phyloP scores from a whole-genome alignment of 1,284 basidiomycete genomes.

The Ganoderma boninense region DNA sequence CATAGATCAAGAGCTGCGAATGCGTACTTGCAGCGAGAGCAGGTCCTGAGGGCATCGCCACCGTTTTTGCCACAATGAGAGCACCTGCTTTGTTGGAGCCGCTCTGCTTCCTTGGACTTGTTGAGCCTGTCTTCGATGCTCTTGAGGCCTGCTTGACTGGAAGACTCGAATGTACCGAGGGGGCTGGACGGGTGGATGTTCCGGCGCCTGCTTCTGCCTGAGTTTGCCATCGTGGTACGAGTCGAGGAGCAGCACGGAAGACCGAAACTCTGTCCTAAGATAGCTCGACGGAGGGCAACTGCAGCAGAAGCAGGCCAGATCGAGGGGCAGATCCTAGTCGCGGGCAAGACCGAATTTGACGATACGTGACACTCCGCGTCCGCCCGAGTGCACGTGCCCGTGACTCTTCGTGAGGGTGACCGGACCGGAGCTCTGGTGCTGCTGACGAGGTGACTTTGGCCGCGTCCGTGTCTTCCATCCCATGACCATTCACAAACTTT shows the following conservation, averaged over 20 bases:
- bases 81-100: constrained; percentile 11
- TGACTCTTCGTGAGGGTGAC: constrained; percentile 21
- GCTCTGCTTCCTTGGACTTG: constrained; percentile 11
- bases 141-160: constrained; percentile 17
- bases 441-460: not conserved
- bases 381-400: constrained; percentile 13
- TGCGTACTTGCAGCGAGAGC: constrained; percentile 30
- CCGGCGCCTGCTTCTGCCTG: constrained; percentile 13
- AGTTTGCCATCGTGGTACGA: constrained; percentile 12
- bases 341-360: not conserved
- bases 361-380: not conserved
- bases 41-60: constrained; percentile 16
- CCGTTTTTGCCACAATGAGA: constrained; percentile 19
- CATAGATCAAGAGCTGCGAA: too few species aligned
- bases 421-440: constrained; percentile 5
- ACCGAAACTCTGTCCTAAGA: not conserved
- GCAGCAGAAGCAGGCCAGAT: not conserved
- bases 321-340: not conserved
- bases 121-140: constrained; percentile 16
- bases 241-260: not conserved
- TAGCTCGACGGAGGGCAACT: not conserved
- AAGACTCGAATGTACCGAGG: constrained; percentile 15
- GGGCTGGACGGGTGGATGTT: constrained; percentile 18
- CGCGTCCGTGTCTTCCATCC: constrained; percentile 5
- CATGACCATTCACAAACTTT: constrained; percentile 21